phyloP scores from a whole-genome alignment of 441 rosid species.

The Geranium incanum region DNA sequence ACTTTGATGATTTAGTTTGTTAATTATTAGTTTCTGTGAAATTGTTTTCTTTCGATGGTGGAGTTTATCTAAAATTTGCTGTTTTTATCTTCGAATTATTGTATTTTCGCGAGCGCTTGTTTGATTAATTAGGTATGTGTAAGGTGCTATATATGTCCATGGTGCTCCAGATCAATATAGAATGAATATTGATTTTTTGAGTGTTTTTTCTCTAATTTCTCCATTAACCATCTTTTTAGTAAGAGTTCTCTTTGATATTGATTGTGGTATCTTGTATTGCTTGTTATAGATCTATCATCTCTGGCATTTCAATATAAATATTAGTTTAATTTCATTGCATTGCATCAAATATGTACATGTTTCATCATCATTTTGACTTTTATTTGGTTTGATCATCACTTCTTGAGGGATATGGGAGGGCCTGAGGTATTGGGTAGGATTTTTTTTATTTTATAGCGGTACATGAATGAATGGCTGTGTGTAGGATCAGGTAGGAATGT shows the following conservation, averaged over 20 bases:
- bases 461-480: not conserved
- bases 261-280: not conserved
- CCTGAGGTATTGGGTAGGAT: not conserved
- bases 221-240: not conserved
- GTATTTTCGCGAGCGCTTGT: too few species aligned
- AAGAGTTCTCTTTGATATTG: not conserved
- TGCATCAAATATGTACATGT: not conserved
- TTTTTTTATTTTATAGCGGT: not conserved
- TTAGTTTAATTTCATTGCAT: not conserved
- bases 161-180: too few species aligned
- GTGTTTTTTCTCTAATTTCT: not conserved
- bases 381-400: not conserved
- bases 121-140: too few species aligned
- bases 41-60: too few species aligned
- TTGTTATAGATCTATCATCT: not conserved
- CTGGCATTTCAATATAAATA: not conserved
- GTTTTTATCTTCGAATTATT: too few species aligned
- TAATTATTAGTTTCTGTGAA: too few species aligned
- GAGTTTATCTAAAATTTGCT: too few species aligned
- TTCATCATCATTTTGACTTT: not conserved
- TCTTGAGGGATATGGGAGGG: not conserved
- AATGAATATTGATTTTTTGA: too few species aligned
- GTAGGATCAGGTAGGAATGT: slow-evolving; percentile 44
- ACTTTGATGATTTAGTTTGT: too few species aligned
- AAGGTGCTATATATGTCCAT: too few species aligned